phyloP scores from a whole-genome alignment of 768 basidiomycete genomes.

The Amanita phalloides region DNA sequence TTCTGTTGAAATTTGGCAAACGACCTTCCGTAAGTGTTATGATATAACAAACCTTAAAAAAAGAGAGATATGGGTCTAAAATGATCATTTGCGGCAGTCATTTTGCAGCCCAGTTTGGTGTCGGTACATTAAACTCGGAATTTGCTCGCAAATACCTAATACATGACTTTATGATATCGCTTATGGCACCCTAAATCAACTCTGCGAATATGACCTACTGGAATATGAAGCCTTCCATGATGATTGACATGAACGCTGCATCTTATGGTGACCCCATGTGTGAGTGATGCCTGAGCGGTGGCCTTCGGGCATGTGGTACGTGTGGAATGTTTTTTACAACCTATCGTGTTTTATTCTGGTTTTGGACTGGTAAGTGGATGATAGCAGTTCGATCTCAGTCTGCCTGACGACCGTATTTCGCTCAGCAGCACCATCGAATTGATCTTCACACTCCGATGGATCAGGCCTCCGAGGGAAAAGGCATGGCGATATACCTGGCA shows the following conservation, averaged over 20 bases:
- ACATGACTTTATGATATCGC: constrained; percentile 39
- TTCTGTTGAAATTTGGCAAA: constrained; percentile 33
- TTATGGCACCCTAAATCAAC: constrained; percentile 43
- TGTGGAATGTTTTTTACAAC: constrained; percentile 7
- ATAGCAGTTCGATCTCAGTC: not conserved
- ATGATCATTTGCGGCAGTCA: constrained; percentile 30
- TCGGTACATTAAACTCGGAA: constrained; percentile 34
- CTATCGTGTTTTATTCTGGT: constrained; percentile 17
- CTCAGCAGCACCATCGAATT: constrained; percentile 37
- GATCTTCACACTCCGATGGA: constrained; percentile 56
- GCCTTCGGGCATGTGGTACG: constrained; percentile 58
- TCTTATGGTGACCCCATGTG: constrained; percentile 59
- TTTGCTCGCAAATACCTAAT: constrained; percentile 52
- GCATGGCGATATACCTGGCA: constrained; percentile 26
- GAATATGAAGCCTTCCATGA: constrained; percentile 21
- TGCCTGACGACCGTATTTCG: constrained; percentile 2
- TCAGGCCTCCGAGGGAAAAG: too few relatives aligned
- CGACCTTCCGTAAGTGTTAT: constrained; percentile 16
- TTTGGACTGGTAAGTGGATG: constrained; percentile 33
- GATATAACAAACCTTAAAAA: too few relatives aligned
- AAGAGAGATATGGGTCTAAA: not conserved
- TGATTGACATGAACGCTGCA: constrained; percentile 34
- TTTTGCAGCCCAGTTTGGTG: constrained; percentile 36
- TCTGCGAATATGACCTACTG: constrained; percentile 33
- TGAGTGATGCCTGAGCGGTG: constrained; percentile 52